Evolutionary conservation across 139 green algal genomes (phyloP).

Genomic region (Chlorella sp.): DNA sequence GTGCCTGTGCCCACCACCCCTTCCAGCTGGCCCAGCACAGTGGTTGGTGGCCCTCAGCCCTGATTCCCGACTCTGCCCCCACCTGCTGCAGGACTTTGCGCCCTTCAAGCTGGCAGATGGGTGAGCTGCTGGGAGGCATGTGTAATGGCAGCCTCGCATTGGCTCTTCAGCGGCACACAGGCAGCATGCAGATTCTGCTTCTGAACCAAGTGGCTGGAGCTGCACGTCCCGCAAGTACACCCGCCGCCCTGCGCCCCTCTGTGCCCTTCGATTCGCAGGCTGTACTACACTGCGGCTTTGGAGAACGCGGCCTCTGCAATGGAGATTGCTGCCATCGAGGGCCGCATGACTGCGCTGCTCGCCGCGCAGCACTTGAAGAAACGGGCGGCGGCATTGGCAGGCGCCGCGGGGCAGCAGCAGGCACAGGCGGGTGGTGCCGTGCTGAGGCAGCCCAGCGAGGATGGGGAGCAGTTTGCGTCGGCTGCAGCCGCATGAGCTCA

Average conservation of each 20-base stretch:
- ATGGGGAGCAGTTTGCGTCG: not conserved
- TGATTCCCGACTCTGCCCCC: too few species aligned
- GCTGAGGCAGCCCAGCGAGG: not conserved
- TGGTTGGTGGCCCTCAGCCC: too few species aligned
- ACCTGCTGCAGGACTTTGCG: constrained; percentile 40
- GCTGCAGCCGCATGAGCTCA: too few species aligned
- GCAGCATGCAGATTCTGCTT: too few species aligned
- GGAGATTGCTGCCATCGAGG: constrained; percentile 75
- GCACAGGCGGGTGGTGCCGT: not conserved
- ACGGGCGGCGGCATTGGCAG: not conserved
- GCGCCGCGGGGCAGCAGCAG: not conserved
- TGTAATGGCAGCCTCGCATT: too few species aligned
- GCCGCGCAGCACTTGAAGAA: constrained; percentile 43
- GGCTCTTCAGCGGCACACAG: too few species aligned
- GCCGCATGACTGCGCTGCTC: constrained; percentile 67
- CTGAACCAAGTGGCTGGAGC: too few species aligned
- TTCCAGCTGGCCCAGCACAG: too few species aligned
- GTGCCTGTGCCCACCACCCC: too few species aligned
- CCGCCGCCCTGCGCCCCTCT: too few species aligned
- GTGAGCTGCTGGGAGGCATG: too few species aligned
- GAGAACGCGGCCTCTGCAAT: constrained; percentile 76
- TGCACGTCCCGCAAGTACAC: too few species aligned
- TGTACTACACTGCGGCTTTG: constrained; percentile 73
- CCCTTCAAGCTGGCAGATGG: constrained; percentile 72
- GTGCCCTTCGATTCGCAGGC: not conserved